Percentiles rank a stretch among this genome's conserved stretches.
Conservation (phyloP, 169 alveolate species). For the Babesia ovata region DNA sequence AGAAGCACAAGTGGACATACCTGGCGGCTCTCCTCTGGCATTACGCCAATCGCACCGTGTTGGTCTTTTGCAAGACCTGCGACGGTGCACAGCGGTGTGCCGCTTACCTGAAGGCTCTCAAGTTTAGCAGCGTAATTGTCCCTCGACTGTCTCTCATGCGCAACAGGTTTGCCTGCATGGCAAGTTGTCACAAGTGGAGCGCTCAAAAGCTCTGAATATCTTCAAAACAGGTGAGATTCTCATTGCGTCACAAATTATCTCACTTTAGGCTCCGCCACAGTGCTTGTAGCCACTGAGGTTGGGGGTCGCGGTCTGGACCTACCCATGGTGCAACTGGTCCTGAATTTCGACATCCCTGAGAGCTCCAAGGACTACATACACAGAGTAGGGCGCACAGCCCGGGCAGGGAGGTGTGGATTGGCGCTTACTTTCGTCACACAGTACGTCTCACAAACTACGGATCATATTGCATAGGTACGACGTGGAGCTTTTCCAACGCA, state of each 20-base stretch:
- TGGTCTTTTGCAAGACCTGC: slow-evolving; percentile 94
- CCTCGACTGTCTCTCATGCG: background rate
- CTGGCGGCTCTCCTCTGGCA: slow-evolving; percentile 69
- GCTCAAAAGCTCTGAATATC: slow-evolving; percentile 91
- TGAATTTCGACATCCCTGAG: slow-evolving; percentile 96
- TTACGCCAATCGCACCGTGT: slow-evolving; percentile 71
- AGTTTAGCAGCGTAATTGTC: slow-evolving; percentile 84
- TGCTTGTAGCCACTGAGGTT: slow-evolving; percentile 97
- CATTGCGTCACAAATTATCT: no score
- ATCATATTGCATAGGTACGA: slow-evolving; percentile 76
- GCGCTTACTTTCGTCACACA: slow-evolving; percentile 96
- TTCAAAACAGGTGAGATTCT: slow-evolving; percentile 86
- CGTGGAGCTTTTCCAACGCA: slow-evolving; percentile 89
- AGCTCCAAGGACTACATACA: slow-evolving; percentile 95
- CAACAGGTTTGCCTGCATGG: slow-evolving; percentile 90
- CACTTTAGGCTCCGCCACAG: slow-evolving; percentile 64
- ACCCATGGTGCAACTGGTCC: slow-evolving; percentile 94
- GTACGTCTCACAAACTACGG: slow-evolving; percentile 26
- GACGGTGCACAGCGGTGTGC: slow-evolving; percentile 86
- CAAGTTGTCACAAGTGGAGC: slow-evolving; percentile 91
- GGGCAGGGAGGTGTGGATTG: slow-evolving; percentile 97
- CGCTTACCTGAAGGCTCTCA: slow-evolving; percentile 84
- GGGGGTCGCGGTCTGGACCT: slow-evolving; percentile 99
- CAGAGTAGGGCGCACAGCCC: slow-evolving; percentile 99
- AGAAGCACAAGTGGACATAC: slow-evolving; percentile 92